Evolutionary conservation across 2,329 filamentous ascomycete species (phyloP).

Genomic region (Stemphylium lycopersici): DNA sequence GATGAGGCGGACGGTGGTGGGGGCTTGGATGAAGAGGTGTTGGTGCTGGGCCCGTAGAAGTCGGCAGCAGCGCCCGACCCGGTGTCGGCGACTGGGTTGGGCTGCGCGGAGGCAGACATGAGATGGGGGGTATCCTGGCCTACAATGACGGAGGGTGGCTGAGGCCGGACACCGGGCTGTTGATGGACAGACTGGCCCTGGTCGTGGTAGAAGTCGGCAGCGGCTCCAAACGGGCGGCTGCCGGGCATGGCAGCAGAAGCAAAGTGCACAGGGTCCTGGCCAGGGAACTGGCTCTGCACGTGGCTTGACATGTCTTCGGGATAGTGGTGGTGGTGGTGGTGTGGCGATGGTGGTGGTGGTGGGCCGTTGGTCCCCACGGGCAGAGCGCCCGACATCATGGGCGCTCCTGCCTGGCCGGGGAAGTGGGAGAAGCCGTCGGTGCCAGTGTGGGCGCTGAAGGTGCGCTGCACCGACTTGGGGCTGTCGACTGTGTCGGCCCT

Average conservation of each 20-base stretch:
- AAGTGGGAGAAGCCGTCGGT: constrained; percentile 44
- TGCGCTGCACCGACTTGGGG: constrained; percentile 28
- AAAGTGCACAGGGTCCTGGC: constrained; percentile 58
- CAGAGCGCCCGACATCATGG: constrained; percentile 45
- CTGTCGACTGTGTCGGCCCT: constrained; percentile 41
- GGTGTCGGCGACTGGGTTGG: constrained; percentile 64
- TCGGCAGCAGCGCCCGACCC: constrained; percentile 65
- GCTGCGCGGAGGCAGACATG: constrained; percentile 57
- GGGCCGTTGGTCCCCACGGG: constrained; percentile 30
- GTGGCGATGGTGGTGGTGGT: constrained; percentile 22
- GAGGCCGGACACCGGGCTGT: constrained; percentile 66
- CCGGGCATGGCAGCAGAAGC: constrained; percentile 54
- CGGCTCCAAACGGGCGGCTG: constrained; percentile 56
- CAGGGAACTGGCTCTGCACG: constrained; percentile 64
- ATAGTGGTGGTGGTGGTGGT: background rate
- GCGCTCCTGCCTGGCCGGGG: constrained; percentile 42
- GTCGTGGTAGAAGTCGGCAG: constrained; percentile 68
- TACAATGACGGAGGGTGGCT: constrained; percentile 60
- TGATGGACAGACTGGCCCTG: constrained; percentile 64
- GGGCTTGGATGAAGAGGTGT: constrained; percentile 42
- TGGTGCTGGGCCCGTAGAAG: constrained; percentile 54
- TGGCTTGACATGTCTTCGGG: constrained; percentile 51
- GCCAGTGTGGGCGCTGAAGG: constrained; percentile 40
- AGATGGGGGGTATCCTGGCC: constrained; percentile 62
- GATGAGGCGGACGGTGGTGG: constrained; percentile 35